Evolutionary conservation across 139 green algal genomes (phyloP).

Genomic region (Chlamydomonas schloesseri): DNA sequence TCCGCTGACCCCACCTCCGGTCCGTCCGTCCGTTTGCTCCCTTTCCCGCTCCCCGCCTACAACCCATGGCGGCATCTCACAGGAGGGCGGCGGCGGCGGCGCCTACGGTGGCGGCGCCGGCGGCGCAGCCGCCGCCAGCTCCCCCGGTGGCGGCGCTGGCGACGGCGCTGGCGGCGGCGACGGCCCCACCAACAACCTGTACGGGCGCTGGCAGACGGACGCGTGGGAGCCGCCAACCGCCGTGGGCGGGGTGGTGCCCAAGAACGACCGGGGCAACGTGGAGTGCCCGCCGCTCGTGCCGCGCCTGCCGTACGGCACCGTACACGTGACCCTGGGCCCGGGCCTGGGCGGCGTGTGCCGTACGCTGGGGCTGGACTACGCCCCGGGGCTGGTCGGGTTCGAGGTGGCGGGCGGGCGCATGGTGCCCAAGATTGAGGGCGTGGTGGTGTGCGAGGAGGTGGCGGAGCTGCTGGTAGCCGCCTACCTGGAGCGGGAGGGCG

Average conservation of each 20-base stretch:
- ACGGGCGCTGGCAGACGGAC: conserved; percentile 89
- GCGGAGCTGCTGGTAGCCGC: conserved; percentile 60
- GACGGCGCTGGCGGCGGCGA: not conserved
- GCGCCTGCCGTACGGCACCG: conserved; percentile 74
- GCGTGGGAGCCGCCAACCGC: conserved; percentile 66
- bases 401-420: conserved; percentile 74
- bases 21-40: too few species aligned
- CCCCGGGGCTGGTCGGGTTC: conserved; percentile 83
- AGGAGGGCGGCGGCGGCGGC: too few species aligned
- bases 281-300: conserved; percentile 79
- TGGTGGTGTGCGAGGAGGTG: conserved; percentile 86
- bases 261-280: conserved; percentile 88
- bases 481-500: conserved; percentile 57
- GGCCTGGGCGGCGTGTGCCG: conserved; percentile 55
- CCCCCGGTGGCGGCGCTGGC: too few species aligned
- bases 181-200: conserved; percentile 63
- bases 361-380: conserved; percentile 81
- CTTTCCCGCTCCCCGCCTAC: too few species aligned
- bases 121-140: not conserved
- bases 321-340: conserved; percentile 53
- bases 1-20: too few species aligned
- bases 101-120: too few species aligned
- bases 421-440: conserved; percentile 79
- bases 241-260: conserved; percentile 78
- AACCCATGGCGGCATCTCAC: too few species aligned